phyloP scores from a whole-genome alignment of 1,284 basidiomycete species.

The Pseudozyma pruni region DNA sequence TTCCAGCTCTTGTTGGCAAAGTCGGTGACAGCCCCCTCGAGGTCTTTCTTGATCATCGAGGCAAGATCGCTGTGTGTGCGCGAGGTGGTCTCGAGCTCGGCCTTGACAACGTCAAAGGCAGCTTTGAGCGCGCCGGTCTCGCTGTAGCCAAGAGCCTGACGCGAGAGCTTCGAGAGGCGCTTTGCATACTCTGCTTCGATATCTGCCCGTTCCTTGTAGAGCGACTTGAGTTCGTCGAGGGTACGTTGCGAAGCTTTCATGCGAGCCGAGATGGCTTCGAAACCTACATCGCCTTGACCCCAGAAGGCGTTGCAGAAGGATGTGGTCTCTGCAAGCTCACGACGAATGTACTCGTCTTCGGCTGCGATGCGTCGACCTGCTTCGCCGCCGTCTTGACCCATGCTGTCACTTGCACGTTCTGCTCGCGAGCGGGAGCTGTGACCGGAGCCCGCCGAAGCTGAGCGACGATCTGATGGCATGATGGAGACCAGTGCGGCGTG shows the following conservation, averaged over 20 bases:
- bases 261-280: conserved; percentile 86
- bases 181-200: conserved; percentile 98
- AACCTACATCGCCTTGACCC: conserved; percentile 79
- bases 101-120: conserved; percentile 80
- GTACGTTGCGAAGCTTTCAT: conserved; percentile 87
- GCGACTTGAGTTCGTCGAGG: conserved; percentile 84
- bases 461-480: conserved; percentile 54
- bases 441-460: conserved; percentile 46
- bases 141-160: conserved; percentile 80
- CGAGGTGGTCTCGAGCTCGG: conserved; percentile 86
- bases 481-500: not conserved
- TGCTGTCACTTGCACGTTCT: conserved; percentile 40
- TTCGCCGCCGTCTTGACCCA: conserved; percentile 59
- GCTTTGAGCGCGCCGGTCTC: conserved; percentile 90
- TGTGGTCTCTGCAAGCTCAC: conserved; percentile 67
- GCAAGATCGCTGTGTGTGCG: conserved; percentile 77
- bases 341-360: conserved; percentile 58
- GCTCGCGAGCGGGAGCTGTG: conserved; percentile 46
- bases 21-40: conserved; percentile 73
- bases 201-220: conserved; percentile 86
- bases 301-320: conserved; percentile 99
- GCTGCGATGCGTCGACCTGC: conserved; percentile 52
- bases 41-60: conserved; percentile 79
- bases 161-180: conserved; percentile 82
- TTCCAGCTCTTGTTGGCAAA: conserved; percentile 57